Conservation (phyloP, 2,329 filamentous ascomycete species). For the Paraphoma sp. region DNA sequence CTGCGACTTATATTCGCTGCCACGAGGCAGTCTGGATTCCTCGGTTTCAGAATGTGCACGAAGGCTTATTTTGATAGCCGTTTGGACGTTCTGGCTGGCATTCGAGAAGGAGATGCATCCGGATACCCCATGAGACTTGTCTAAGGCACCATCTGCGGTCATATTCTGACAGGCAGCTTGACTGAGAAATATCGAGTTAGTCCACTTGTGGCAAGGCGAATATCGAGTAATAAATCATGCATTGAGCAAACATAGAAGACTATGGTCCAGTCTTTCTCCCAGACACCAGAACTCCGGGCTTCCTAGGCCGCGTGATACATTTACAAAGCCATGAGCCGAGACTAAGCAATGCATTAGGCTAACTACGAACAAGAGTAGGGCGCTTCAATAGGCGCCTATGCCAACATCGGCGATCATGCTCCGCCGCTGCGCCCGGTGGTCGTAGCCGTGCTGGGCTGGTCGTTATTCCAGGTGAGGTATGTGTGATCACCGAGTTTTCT, state of each 20-base stretch:
- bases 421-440: conserved; percentile 53
- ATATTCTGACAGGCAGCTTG: conserved; percentile 19
- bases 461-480: conserved; percentile 94
- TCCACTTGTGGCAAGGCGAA: conserved; percentile 16
- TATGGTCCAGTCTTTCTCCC: conserved; percentile 31
- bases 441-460: conserved; percentile 64
- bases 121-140: conserved; percentile 28
- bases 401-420: conserved; percentile 28
- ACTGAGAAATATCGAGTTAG: conserved; percentile 2
- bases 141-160: conserved; percentile 19
- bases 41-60: conserved; percentile 36
- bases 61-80: conserved; percentile 28
- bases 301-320: conserved; percentile 30
- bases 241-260: conserved; percentile 22
- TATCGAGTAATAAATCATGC: conserved; percentile 14
- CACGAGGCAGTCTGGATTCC: conserved; percentile 39
- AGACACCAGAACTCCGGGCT: conserved; percentile 40
- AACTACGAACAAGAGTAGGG: background rate
- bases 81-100: conserved; percentile 21
- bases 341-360: conserved; percentile 21
- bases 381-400: conserved; percentile 9
- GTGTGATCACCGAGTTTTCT: conserved; percentile 98
- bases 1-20: conserved; percentile 35
- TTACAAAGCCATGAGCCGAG: conserved; percentile 31
- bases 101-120: conserved; percentile 29